Evolutionary conservation across 2,329 filamentous ascomycete genomes (phyloP).

Genomic region (Diaporthe velutina): DNA sequence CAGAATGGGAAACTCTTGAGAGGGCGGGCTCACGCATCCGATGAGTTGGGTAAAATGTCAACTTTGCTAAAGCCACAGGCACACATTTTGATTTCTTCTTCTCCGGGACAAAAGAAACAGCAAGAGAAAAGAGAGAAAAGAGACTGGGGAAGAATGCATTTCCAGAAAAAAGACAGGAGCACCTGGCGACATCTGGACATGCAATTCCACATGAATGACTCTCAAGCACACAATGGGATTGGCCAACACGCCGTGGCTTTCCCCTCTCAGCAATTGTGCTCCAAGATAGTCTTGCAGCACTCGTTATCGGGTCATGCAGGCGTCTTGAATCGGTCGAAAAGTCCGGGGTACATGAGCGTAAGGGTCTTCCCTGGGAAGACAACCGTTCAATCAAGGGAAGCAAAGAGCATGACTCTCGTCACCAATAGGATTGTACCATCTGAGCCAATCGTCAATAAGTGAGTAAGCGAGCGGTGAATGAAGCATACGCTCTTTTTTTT

Average conservation of each 20-base stretch:
- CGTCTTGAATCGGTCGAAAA: not conserved
- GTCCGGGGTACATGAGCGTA: not conserved
- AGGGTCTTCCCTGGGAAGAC: not conserved
- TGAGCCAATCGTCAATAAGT: not conserved
- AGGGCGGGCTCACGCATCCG: not conserved
- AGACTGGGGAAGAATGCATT: not conserved
- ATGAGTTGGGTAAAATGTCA: not conserved
- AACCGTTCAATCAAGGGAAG: not conserved
- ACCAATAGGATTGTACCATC: not conserved
- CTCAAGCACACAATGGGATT: slow-evolving; percentile 5
- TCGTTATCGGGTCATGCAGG: not conserved
- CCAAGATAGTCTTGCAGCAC: not conserved
- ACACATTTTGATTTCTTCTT: not conserved
- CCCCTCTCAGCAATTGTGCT: not conserved
- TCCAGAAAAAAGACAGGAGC: not conserved
- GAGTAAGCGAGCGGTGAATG: not conserved
- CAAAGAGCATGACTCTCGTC: not conserved
- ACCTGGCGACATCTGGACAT: not conserved
- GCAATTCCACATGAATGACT: not conserved
- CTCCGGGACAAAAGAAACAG: not conserved
- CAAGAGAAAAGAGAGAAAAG: not conserved
- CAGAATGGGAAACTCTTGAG: slow-evolving; percentile 1
- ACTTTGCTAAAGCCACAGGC: too few relatives aligned
- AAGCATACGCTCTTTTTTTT: not conserved
- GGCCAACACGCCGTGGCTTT: not conserved